Percentiles rank a stretch among this genome's conserved stretches.
Conservation (phyloP, 805 yeast genomes). For the Geotrichum ghanense region DNA sequence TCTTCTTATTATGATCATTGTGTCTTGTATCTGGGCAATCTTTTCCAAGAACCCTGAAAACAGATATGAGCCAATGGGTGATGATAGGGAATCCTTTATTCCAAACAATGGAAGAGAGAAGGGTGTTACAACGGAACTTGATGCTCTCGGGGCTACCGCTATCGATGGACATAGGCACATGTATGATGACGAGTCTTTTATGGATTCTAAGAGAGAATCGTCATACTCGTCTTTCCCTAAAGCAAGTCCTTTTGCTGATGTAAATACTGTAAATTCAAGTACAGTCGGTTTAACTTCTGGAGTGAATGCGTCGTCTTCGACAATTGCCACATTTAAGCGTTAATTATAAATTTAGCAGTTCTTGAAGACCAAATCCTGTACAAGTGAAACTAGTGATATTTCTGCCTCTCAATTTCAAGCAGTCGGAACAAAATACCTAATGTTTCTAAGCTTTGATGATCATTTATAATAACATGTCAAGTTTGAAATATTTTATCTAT, state of each 20-base stretch:
- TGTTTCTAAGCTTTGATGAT: too few relatives aligned
- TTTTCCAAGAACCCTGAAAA: slow-evolving; percentile 88
- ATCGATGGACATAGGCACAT: slow-evolving; percentile 19
- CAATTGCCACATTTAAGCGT: too few relatives aligned
- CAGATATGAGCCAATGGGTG: slow-evolving; percentile 91
- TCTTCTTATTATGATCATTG: slow-evolving; percentile 72
- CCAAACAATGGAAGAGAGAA: slow-evolving; percentile 18
- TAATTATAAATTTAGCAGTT: too few relatives aligned
- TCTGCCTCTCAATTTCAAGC: too few relatives aligned
- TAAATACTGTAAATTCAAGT: background rate
- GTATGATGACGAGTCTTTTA: background rate
- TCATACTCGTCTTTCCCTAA: background rate
- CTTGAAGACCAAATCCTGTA: too few relatives aligned
- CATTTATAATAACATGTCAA: too few relatives aligned
- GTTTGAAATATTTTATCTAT: too few relatives aligned
- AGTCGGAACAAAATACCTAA: too few relatives aligned
- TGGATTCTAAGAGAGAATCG: background rate
- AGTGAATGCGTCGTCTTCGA: background rate
- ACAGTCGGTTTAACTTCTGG: background rate
- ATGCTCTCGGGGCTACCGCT: slow-evolving; percentile 54
- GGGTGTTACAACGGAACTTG: slow-evolving; percentile 39
- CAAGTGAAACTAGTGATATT: too few relatives aligned
- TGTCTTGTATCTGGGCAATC: slow-evolving; percentile 77
- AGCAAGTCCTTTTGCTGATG: slow-evolving; percentile 1
- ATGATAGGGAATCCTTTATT: slow-evolving; percentile 92